Evolutionary conservation across 305 asterid species (phyloP), one percentile per base, ranked within the genome.

Genomic region (Vinca major): DNA sequence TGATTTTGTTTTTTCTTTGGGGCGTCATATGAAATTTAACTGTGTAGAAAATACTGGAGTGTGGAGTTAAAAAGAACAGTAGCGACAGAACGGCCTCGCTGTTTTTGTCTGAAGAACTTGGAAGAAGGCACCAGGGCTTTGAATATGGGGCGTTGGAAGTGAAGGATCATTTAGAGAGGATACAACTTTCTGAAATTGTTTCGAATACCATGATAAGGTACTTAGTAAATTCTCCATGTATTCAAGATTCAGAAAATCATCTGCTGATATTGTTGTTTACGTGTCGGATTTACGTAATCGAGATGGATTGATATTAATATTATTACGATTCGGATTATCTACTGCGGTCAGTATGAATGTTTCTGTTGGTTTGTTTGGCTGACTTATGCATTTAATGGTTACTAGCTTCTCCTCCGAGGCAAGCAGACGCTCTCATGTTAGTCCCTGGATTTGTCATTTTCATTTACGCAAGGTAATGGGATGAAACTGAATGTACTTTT

Each of bases 91-190:
- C 84, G 54, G 96, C 96, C 36, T 83, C 96, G 1, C 74, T 94
- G 54, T 89, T 79, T 81, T 79, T 94, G 82, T 89, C 95, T 26
- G 77, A 71, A 71, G 82, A 77, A 67, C 95, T 91, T 19, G 78
- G 80, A 71, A 84, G 87, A 81, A 78, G 82, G 86, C 70, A 83
- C 17, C 55, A 83, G 68, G 97, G 96, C 65, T 78, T 70, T 66
- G 96, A 91, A 79, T 85, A 85, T 77, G 98, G 96, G 78, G 96
- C 95, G 70, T 80, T 91, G 66, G 96, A 89, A 71, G 92, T 87
- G 71, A 91, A 89, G 83, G 72, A 78, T 84, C 90, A 91, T 72
- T 70, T 94, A 79, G 96, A 94, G 79, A 74, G 90, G 58, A 68
- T 89, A 66, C 71, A 54, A 65, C 79, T 94, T 79, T 78, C 86